Evolutionary conservation across 306 rosid species (phyloP), one percentile per base, ranked within the genome.

Genomic region (Vigna mungo): DNA sequence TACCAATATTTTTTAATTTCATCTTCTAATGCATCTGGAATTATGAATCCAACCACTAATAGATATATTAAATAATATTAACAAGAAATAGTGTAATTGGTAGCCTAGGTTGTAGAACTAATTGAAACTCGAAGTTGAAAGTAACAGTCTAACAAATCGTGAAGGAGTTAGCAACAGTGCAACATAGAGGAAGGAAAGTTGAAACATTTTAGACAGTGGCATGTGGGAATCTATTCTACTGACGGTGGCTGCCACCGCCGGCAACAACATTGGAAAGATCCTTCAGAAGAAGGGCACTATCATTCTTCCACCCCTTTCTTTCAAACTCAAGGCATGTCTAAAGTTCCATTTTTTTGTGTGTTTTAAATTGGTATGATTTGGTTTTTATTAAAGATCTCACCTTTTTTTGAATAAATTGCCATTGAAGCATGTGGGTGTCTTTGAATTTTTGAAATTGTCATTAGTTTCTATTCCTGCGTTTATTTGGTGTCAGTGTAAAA

Each of bases 271-370:
- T 89, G 97, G 98, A 17, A 94, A 94, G 83, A 83, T 94, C 21
- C 92, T 94, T 66, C 97, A 94, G 86, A 94, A 94, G 83, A 94
- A 94, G 84, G 98, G 98, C 89, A 90, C 97, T 25, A 80, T 94
- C 85, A 89, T 90, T 88, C 98, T 94, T 54, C 98, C 97, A 16
- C 97, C 98, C 70, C 92, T 94, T 75, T 90, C 98, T 69, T 84
- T 92, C 79, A 94, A 92, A 88, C 77, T 92, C 88, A 94, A 92
- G 96, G 98, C 69, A 76, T 25, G 69, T 67, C 18, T 59, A 48
- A 48, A 70, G 9, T 27, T 79, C 5, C 14, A n/a, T 7, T 59
- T 25, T 52, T 61, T n/a, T 48, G 9, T 62, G 1, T 16, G 1
- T 18, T 17, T 43, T 47, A 30, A 15, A 32, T 75, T 65, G 64